Conservation (phyloP, 176 grass and related monocot genomes). For the Ampelocalamus luodianensis region DNA sequence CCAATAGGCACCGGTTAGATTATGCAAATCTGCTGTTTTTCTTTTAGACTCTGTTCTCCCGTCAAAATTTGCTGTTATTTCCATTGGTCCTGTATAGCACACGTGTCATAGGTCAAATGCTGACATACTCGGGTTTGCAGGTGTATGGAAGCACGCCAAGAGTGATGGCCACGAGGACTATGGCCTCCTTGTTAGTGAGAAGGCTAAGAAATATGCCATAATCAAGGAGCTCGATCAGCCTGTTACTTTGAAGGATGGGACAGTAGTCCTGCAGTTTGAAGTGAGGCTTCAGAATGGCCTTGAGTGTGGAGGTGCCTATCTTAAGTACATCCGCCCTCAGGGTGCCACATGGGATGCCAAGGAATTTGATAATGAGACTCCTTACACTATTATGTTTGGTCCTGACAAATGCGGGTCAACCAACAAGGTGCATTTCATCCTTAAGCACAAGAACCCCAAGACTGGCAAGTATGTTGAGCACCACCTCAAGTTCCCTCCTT, state of each 20-base stretch:
- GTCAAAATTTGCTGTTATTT: neutral
- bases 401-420: constrained; percentile 98
- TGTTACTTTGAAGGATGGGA: constrained; percentile 71
- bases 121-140: constrained; percentile 43
- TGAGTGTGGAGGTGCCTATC: constrained; percentile 93
- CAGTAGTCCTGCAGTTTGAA: constrained; percentile 83
- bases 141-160: constrained; percentile 88
- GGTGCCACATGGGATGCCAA: constrained; percentile 71
- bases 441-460: constrained; percentile 95
- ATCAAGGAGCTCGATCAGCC: constrained; percentile 85
- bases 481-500: constrained; percentile 91
- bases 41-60: neutral
- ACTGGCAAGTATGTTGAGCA: constrained; percentile 90
- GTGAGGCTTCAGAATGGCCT: constrained; percentile 91
- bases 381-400: constrained; percentile 98
- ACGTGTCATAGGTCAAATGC: neutral
- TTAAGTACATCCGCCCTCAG: constrained; percentile 86
- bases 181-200: constrained; percentile 87
- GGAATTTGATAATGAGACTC: constrained; percentile 91
- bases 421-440: constrained; percentile 98
- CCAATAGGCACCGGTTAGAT: neutral
- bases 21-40: neutral
- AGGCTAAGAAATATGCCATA: constrained; percentile 87
- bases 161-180: constrained; percentile 95
- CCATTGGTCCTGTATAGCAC: neutral